Evolutionary conservation across 148 eudicot genomes (phyloP).

Genomic region (Diospyros lotus): DNA sequence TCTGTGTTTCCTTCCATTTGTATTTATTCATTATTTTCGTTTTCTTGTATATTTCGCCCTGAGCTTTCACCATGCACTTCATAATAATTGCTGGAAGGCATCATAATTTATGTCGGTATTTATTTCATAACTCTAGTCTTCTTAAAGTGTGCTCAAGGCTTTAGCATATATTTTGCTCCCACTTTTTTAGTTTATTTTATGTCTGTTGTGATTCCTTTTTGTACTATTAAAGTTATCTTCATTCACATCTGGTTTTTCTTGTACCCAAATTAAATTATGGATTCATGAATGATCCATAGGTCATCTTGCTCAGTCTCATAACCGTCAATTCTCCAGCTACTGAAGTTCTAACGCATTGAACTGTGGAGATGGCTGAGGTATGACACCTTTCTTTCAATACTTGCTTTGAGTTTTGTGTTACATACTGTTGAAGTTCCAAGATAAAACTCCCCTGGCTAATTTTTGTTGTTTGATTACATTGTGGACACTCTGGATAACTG

Average conservation of each 20-base stretch:
- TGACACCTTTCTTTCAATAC: not conserved
- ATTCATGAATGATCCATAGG: not conserved
- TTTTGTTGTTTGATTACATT: not conserved
- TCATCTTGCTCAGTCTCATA: not conserved
- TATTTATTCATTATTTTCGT: too few species aligned
- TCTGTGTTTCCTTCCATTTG: too few species aligned
- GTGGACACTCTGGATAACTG: conserved; percentile 7
- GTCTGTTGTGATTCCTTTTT: not conserved
- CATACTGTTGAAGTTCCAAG: not conserved
- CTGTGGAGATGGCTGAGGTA: conserved; percentile 46
- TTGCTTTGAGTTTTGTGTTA: not conserved
- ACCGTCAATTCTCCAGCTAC: not conserved
- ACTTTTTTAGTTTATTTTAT: too few species aligned
- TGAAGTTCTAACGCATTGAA: not conserved
- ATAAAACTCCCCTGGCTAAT: too few species aligned
- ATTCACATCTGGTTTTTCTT: not conserved
- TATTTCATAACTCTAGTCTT: too few species aligned
- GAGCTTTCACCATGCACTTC: too few species aligned
- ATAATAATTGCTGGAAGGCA: too few species aligned
- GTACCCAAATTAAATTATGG: not conserved
- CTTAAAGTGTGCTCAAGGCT: too few species aligned
- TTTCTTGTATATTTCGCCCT: too few species aligned
- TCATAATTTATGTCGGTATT: too few species aligned
- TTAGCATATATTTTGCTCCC: too few species aligned
- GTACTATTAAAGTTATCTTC: not conserved